Base-by-base conservation (phyloP, 352 stramenopile species). In the Phytophthora ohioensis region DNA sequence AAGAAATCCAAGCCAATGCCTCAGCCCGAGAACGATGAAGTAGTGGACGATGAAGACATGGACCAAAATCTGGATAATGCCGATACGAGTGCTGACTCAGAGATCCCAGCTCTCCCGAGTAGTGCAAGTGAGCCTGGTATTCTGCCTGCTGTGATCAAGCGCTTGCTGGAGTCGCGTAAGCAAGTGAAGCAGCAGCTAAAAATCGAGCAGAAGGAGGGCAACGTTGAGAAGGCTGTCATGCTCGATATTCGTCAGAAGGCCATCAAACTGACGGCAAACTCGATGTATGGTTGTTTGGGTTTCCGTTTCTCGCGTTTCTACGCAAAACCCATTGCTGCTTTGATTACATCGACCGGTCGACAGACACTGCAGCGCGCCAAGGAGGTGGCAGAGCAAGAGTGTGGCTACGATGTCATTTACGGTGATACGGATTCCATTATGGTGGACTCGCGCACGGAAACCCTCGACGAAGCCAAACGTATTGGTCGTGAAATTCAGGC, bases 341-440 rank as follows among this genome's bases (percentile, higher is more conserved):
- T 99, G n/a, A 98, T 99, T 64, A 99, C 98, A 54, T 96, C 96
- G 31, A 98, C 98, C 71, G 98, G 98, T 48, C 92, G 98, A 35
- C 97, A 99, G 76, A 99, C 98, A 35, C 82, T 99, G 21, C 97
- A 99, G 79, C 84, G 93, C 43, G 99, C 98, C 0, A 98, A 99
- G 61, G 95, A 99, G 69, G 90, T 99, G 39, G 95, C 97, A 3
- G 94, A 99, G 73, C 91, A 98, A 57, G 88, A 98, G 65, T 97
- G 99, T 65, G 97, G 97, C 34, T 96, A 99, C 48, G 98, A 99
- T 65, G 98, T 99, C 3, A 98, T 99, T 56, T 99, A 99, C 74
- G 98, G 98, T 78, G 98, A 99, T 85, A 99, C 98, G n/a, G 98
- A 99, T 83, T 99, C 94, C 47, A 99, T 99, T 78, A 99, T 99